Evolutionary conservation across 1,284 basidiomycete species (phyloP).

Genomic region (Sporisorium exsertum): DNA sequence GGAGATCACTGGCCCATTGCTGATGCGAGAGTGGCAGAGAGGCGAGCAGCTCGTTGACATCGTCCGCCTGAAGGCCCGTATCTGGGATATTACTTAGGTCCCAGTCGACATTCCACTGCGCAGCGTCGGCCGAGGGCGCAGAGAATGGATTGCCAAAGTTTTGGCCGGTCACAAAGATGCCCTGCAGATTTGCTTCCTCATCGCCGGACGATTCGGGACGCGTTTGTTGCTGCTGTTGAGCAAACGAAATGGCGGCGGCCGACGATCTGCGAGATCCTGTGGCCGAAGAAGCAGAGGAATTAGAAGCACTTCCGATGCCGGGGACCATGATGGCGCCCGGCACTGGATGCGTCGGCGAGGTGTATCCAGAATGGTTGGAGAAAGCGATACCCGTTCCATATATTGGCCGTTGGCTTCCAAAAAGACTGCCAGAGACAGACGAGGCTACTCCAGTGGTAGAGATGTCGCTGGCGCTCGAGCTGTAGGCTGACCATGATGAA

Average conservation of each 20-base stretch:
- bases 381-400: conserved; percentile 24
- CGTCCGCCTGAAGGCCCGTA: conserved; percentile 24
- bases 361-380: conserved; percentile 14
- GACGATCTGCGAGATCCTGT: conserved; percentile 37
- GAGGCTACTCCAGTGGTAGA: conserved; percentile 19
- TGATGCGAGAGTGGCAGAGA: conserved; percentile 51
- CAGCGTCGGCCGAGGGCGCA: conserved; percentile 4
- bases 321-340: conserved; percentile 14
- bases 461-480: conserved; percentile 38
- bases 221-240: conserved; percentile 22
- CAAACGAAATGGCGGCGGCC: conserved; percentile 10
- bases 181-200: conserved; percentile 12
- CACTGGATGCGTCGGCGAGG: conserved; percentile 17
- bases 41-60: conserved; percentile 33
- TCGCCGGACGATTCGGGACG: conserved; percentile 3
- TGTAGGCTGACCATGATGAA: conserved; percentile 38
- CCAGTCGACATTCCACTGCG: conserved; percentile 47
- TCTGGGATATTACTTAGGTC: conserved; percentile 42
- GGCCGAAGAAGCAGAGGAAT: conserved; percentile 31
- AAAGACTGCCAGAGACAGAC: conserved; percentile 12
- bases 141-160: conserved; percentile 37
- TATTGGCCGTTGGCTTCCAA: conserved; percentile 8
- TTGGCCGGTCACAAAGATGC: conserved; percentile 13
- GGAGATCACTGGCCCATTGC: conserved; percentile 54
- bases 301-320: conserved; percentile 25